Base-by-base conservation (phyloP, 1,139 yeast genomes). In the Blastobotrys petasosporus region DNA sequence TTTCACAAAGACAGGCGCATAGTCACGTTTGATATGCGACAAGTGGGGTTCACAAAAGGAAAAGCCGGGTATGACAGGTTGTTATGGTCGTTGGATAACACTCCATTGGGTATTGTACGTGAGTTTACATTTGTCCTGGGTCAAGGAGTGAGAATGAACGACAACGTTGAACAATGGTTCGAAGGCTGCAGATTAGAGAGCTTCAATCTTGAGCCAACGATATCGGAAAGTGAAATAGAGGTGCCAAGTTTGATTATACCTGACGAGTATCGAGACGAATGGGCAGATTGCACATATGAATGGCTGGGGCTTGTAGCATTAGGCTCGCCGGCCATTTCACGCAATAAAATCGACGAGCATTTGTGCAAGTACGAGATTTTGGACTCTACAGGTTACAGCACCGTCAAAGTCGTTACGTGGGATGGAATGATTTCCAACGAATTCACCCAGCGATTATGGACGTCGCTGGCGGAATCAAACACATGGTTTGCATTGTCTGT, bases 1-100 rank as follows among this genome's bases (percentile, higher is more conserved):
- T 33, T 42, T 13, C 39, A 40, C 39, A 32, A 33, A 15, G 38
- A 44, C 11, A 32, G 48, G 28, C 41, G n/a, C 32, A 29, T 44
- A 31, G 37, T 51, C 17, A 34, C n/a, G 7, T 60, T 49, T 38
- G 57, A 61, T 33, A 48, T 61, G 37, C 37, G 42, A 5, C 35
- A 37, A 16, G 29, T 49, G 1, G 41, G 44, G 2, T 45, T 45
- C 29, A 34, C 38, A 2, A 36, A 45, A 2, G 58, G 59, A 6
- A 54, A 57, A 17, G 56, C 58, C 32, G 56, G 59, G 36, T 59
- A 55, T 44, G 58, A 62, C 4, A 58, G 75, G 34, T 51, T 71
- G 28, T 16, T 61, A n/a, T 71, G 75, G 75, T 69, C 67, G 29
- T 54, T 62, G 3, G 60, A 65, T 7, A 66, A 68, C 41, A 59